Evolutionary conservation across 2,329 filamentous ascomycete species (phyloP), one percentile per base, ranked within the genome.

Genomic region (Curvularia sp.): DNA sequence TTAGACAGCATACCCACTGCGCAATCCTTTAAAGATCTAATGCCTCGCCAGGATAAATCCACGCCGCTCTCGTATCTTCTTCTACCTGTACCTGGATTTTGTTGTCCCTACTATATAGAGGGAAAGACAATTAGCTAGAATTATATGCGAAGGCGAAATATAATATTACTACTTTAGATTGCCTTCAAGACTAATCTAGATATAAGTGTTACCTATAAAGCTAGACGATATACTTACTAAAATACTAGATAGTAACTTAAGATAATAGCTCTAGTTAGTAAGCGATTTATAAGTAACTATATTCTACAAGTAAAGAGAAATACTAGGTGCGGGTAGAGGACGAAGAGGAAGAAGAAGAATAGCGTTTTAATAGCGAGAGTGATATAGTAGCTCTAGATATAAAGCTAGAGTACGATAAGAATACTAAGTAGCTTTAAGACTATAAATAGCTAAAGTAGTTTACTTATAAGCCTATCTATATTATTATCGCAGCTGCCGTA

Each of bases 181-280:
- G 49, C 21, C 7, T 53, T 36, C n/a, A 48, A 55, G 49, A 58
- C 18, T 8, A 53, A 50, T 55, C 52, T 28, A 27, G n/a, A 39
- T 51, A 50, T 39, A 38, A 50, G n/a, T 58, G 30, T 50, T 41
- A 49, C 5, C 58, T 61, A 15, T 41, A 61, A 34, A 61, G 58
- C 51, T 61, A 18, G 58, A 61, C 47, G 19, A 61, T 46, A 32
- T 57, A 61, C 54, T 54, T 41, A 34, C 53, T 25, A 5, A 57
- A 54, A 57, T 51, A 60, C 42, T 60, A 9, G 53, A 34, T 51
- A 48, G 46, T 60, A 36, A 52, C 32, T 19, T 8, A 51, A 55
- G 32, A 38, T 12, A 41, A 51, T 32, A 27, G 32, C 34, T 34
- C 50, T 38, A 27, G 21, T 46, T 18, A 54, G 50, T 18, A 57